Evolutionary conservation across 768 basidiomycete genomes (phyloP).

Genomic region (Mrakia blollopis): DNA sequence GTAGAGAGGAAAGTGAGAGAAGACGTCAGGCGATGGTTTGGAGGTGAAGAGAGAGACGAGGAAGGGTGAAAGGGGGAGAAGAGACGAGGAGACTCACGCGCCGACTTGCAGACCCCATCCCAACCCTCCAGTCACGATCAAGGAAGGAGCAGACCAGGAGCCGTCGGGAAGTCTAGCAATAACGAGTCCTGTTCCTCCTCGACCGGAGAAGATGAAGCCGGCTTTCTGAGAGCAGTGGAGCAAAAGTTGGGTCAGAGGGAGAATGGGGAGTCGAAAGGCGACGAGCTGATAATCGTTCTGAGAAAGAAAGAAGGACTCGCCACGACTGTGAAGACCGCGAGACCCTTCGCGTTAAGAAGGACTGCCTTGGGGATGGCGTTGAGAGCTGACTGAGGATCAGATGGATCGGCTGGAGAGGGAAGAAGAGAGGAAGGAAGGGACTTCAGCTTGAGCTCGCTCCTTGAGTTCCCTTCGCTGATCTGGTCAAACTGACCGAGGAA

Average conservation of each 20-base stretch:
- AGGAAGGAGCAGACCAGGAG: conserved; percentile 21
- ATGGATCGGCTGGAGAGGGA: conserved; percentile 65
- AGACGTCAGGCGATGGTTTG: too few species aligned
- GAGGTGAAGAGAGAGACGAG: too few species aligned
- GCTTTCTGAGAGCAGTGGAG: conserved; percentile 15
- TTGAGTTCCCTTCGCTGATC: background rate
- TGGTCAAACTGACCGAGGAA: conserved; percentile 60
- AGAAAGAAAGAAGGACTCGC: background rate
- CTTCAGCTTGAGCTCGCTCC: background rate
- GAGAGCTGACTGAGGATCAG: conserved; percentile 79
- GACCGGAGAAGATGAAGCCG: conserved; percentile 29
- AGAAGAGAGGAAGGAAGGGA: conserved; percentile 16
- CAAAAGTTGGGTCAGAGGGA: background rate
- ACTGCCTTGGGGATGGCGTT: conserved; percentile 92
- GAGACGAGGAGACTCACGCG: background rate
- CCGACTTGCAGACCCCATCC: conserved; percentile 33
- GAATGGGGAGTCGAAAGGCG: background rate
- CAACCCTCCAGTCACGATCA: conserved; percentile 28
- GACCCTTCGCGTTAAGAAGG: conserved; percentile 80
- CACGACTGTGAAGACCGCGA: conserved; percentile 25
- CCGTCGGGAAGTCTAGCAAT: conserved; percentile 29
- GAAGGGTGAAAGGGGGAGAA: background rate
- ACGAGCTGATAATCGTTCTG: background rate
- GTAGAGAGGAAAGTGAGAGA: background rate
- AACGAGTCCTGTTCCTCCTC: conserved; percentile 29